phyloP scores from a whole-genome alignment of 306 rosid genomes.

The Hippophae gyantsensis region DNA sequence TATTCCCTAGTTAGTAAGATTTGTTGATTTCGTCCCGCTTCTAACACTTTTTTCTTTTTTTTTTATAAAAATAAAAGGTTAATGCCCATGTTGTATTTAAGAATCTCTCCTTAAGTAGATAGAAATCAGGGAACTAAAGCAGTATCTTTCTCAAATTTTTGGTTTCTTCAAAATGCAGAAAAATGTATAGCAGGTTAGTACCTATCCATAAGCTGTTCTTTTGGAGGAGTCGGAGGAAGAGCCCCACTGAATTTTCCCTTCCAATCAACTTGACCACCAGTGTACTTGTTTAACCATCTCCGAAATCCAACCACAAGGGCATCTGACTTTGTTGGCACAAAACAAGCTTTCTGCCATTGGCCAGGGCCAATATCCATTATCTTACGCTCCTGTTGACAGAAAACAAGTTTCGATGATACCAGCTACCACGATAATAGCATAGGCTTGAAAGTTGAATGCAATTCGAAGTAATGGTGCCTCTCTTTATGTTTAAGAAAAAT shows the following conservation, averaged over 20 bases:
- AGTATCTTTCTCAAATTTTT: too few relatives aligned
- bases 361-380: conserved; percentile 41
- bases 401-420: not conserved
- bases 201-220: conserved; percentile 84
- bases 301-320: conserved; percentile 69
- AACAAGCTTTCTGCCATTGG: conserved; percentile 82
- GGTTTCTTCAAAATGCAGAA: not conserved
- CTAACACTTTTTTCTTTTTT: too few relatives aligned
- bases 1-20: too few relatives aligned
- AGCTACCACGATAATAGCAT: not conserved
- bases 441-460: too few relatives aligned
- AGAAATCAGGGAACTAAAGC: too few relatives aligned
- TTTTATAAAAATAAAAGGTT: too few relatives aligned
- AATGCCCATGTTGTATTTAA: too few relatives aligned
- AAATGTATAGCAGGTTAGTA: conserved; percentile 18
- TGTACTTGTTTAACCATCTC: conserved; percentile 76
- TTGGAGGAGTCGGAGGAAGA: conserved; percentile 75
- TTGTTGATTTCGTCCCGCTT: too few relatives aligned
- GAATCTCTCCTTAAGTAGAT: too few relatives aligned
- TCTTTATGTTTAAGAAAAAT: too few relatives aligned
- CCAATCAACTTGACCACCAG: conserved; percentile 83
- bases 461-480: too few relatives aligned
- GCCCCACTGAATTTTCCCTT: conserved; percentile 58
- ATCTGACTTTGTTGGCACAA: conserved; percentile 82
- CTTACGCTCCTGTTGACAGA: conserved; percentile 51